A percentile compares a stretch with the other conserved stretches of the same genome.
Conservation (phyloP, 2,329 filamentous ascomycete genomes). For the Sclerotinia subarctica region DNA sequence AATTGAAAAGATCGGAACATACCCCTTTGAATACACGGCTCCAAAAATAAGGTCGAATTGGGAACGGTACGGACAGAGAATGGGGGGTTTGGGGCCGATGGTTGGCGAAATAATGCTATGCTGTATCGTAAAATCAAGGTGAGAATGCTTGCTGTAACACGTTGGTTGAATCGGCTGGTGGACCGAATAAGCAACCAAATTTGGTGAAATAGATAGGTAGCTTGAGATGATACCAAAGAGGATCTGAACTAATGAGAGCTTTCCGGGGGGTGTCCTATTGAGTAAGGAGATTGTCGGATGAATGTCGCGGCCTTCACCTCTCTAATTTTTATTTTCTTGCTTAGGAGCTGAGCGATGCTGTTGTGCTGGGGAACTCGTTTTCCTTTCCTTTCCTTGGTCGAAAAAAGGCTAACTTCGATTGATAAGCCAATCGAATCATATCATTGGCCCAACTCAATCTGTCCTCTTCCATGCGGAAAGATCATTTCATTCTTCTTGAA, state of each 20-base stretch:
- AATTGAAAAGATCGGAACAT: slow-evolving; percentile 8
- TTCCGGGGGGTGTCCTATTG: background rate
- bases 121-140: slow-evolving; percentile 13
- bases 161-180: slow-evolving; percentile 12
- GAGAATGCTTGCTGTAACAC: slow-evolving; percentile 16
- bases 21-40: slow-evolving; percentile 13
- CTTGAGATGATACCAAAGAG: background rate
- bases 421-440: slow-evolving; percentile 18
- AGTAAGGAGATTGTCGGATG: slow-evolving; percentile 11
- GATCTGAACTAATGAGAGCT: slow-evolving; percentile 5
- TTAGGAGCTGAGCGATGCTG: background rate
- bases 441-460: background rate
- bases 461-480: background rate
- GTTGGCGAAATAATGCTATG: slow-evolving; percentile 6
- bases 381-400: slow-evolving; percentile 4
- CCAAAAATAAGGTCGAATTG: slow-evolving; percentile 10
- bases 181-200: slow-evolving; percentile 2
- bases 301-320: slow-evolving; percentile 6
- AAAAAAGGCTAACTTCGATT: slow-evolving; percentile 6
- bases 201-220: background rate
- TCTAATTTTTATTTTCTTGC: background rate
- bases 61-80: background rate
- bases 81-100: slow-evolving; percentile 1
- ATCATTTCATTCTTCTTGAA: background rate
- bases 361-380: background rate